Evolutionary conservation across 2,329 filamentous ascomycete species (phyloP), one percentile per base, ranked within the genome.

Genomic region (Apiospora phragmitis): DNA sequence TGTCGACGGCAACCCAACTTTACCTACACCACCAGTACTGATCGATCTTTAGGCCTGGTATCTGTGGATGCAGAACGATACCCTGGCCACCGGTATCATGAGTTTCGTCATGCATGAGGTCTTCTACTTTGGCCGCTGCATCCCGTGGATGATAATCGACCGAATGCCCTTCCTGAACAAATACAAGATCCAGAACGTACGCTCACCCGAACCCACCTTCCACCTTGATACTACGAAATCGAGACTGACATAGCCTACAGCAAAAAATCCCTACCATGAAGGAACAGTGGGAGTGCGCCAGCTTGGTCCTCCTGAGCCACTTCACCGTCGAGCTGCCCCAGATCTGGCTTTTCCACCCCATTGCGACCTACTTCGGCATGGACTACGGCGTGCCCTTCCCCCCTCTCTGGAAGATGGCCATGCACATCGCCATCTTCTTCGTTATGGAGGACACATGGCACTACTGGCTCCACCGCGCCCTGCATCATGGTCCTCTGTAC

Each of bases 321-420:
- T 97, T 98, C 84, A 98, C 96, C 75, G 96, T 98, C 82, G 96
- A 99, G 84, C 90, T 99, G 47, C 96, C 96, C 73, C 96, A 98
- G 84, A 98, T 98, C 82, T 98, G 95, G 95, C 89, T 98, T 77
- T 99, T 99, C 89, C 96, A 99, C 86, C 96, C 96, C 41, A 90
- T 98, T 86, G 95, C 95, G 71, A 94, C 95, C 80, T 97, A 90
- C 84, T 95, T 94, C 81, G 96, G 96, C 77, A 92, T 99, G 83
- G 88, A 91, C 71, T 97, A 93, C 75, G 90, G 90, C 73, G 93
- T 97, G 67, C 96, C 95, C 12, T 99, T 99, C 86, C 96, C 96
- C 43, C 86, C 92, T 16, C 78, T 92, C 75, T 92, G 88, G 84
- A 98, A 91, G 79, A 98, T 99, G 88, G 92, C 92, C 74, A 90